phyloP scores from a whole-genome alignment of 2,329 filamentous ascomycete genomes.

The Talaromyces sp. region DNA sequence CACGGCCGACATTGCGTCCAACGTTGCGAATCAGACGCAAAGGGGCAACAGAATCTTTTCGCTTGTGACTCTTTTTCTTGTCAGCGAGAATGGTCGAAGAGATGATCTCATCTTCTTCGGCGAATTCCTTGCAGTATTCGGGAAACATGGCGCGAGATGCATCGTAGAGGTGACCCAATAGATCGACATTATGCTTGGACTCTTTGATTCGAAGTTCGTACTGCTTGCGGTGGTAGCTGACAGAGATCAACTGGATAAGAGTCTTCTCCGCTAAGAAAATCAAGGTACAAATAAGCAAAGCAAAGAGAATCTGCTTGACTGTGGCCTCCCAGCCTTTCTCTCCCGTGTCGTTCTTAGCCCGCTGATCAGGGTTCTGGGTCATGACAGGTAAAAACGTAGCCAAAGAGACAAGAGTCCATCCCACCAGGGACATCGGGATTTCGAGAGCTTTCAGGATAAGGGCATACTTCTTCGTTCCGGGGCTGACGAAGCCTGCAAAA shows the following conservation, averaged over 20 bases:
- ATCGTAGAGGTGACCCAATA: conserved; percentile 82
- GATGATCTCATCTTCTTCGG: conserved; percentile 87
- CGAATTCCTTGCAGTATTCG: conserved; percentile 84
- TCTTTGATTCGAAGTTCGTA: conserved; percentile 70
- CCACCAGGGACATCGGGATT: conserved; percentile 56
- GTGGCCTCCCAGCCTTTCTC: conserved; percentile 49
- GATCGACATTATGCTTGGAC: conserved; percentile 77
- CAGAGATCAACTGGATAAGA: conserved; percentile 60
- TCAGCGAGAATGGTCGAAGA: conserved; percentile 70
- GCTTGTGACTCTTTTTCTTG: conserved; percentile 49
- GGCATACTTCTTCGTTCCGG: conserved; percentile 60
- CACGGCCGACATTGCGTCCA: conserved; percentile 61
- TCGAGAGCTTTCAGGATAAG: conserved; percentile 55
- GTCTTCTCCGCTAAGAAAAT: conserved; percentile 56
- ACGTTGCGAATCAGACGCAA: conserved; percentile 71
- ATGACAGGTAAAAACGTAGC: conserved; percentile 55
- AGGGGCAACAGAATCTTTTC: conserved; percentile 64
- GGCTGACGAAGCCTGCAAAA: conserved; percentile 58
- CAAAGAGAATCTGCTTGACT: conserved; percentile 56
- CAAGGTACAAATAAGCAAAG: conserved; percentile 51
- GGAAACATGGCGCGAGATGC: conserved; percentile 85
- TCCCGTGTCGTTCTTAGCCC: conserved; percentile 26
- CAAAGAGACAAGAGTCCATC: conserved; percentile 56
- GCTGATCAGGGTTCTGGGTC: conserved; percentile 39
- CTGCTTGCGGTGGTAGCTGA: conserved; percentile 64